phyloP scores from a whole-genome alignment of 1,139 yeast species.

The Blastobotrys raffinosifermentans region DNA sequence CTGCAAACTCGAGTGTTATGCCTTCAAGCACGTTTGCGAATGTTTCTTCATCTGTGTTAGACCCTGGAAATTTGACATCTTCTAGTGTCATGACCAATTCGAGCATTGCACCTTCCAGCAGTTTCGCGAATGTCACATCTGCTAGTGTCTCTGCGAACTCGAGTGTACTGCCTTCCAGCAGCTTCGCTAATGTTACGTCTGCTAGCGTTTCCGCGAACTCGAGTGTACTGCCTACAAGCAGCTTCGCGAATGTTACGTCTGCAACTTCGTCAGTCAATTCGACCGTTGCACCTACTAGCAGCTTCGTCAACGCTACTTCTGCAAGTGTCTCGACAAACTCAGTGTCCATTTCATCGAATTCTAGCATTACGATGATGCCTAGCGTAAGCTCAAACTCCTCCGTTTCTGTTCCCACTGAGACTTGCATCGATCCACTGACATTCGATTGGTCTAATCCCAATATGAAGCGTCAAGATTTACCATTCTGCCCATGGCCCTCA shows the following conservation, averaged over 20 bases:
- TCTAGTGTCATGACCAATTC: background rate
- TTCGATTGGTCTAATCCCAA: background rate
- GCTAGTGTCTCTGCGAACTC: background rate
- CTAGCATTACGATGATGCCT: background rate
- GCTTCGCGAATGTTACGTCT: slow-evolving; percentile 1
- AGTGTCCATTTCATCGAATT: background rate
- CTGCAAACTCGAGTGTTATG: background rate
- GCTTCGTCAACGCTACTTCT: background rate
- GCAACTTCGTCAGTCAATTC: background rate
- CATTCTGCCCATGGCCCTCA: background rate
- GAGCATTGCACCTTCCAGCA: slow-evolving; percentile 1
- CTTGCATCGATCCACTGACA: background rate
- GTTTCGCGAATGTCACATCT: slow-evolving; percentile 3
- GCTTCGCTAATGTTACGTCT: background rate
- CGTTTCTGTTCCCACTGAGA: background rate
- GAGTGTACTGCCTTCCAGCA: background rate
- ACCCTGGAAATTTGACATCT: background rate
- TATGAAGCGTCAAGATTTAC: no score
- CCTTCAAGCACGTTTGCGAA: background rate
- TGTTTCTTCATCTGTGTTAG: background rate
- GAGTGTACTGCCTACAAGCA: background rate
- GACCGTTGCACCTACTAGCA: background rate
- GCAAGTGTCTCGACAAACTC: background rate
- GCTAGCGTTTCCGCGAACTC: background rate
- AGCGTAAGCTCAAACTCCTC: slow-evolving; percentile 1